Percentiles rank a stretch among this genome's conserved stretches.
phyloP scores from a whole-genome alignment of 257 asterid genomes.

The Orobanche coerulescens region DNA sequence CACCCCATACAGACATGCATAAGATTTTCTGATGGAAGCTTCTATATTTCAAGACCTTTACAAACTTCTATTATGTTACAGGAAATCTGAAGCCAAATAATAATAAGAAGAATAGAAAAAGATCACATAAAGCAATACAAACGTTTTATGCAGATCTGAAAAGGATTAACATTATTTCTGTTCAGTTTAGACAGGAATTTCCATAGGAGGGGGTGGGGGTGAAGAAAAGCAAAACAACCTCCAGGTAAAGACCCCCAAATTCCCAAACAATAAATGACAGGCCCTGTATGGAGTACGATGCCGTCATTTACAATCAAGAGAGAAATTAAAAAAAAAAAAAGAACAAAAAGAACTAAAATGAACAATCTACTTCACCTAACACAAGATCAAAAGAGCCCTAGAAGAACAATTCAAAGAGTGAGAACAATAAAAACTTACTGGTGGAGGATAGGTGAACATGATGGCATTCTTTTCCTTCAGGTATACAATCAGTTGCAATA shows the following conservation, averaged over 20 bases:
- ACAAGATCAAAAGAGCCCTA: too few species aligned
- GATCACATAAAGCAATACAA: not conserved
- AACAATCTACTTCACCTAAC: too few species aligned
- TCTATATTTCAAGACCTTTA: not conserved
- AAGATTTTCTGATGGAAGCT: not conserved
- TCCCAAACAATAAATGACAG: not conserved
- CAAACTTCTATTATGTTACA: not conserved
- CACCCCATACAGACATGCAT: not conserved
- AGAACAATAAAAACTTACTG: conserved; percentile 42
- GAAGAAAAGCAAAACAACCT: not conserved
- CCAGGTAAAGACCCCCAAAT: not conserved
- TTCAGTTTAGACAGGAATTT: not conserved
- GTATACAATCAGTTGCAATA: conserved; percentile 57
- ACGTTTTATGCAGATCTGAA: not conserved
- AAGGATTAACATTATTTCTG: not conserved
- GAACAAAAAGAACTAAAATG: not conserved
- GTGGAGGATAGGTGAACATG: conserved; percentile 80
- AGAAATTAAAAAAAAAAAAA: not conserved
- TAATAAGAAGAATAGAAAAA: not conserved
- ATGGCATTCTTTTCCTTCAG: conserved; percentile 83
- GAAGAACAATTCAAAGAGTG: conserved; percentile 15
- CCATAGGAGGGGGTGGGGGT: not conserved
- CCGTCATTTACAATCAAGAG: too few species aligned
- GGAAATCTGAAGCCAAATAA: not conserved
- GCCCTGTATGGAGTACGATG: not conserved